Conservation (phyloP, 139 green algal species). For the Coelastrella sp. region DNA sequence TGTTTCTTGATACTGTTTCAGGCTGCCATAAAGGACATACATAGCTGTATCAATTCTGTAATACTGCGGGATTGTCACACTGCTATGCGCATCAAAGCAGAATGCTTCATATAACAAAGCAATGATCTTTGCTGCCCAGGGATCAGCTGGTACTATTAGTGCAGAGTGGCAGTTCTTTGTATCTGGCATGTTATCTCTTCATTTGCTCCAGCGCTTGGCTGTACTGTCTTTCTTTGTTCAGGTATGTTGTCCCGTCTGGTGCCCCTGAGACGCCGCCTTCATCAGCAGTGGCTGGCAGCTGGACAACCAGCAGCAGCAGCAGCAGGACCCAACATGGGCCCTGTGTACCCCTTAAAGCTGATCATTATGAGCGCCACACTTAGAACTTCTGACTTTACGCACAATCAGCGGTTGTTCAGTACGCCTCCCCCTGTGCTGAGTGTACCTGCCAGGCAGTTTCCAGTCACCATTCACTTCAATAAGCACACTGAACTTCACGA, state of each 20-base stretch:
- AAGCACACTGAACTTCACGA: slow-evolving; percentile 88
- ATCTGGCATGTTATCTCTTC: too few relatives aligned
- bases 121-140: too few relatives aligned
- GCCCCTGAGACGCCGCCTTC: slow-evolving; percentile 79
- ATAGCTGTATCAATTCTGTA: too few relatives aligned
- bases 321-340: background rate
- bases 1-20: too few relatives aligned
- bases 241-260: slow-evolving; percentile 93
- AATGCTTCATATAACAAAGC: too few relatives aligned
- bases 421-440: slow-evolving; percentile 79
- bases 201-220: background rate
- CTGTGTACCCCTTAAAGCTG: slow-evolving; percentile 90
- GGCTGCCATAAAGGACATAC: too few relatives aligned
- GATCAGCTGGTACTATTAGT: too few relatives aligned
- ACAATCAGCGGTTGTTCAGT: slow-evolving; percentile 84
- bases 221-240: slow-evolving; percentile 33
- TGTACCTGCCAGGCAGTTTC: slow-evolving; percentile 86
- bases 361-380: slow-evolving; percentile 98
- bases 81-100: too few relatives aligned
- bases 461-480: slow-evolving; percentile 94
- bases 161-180: too few relatives aligned
- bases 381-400: slow-evolving; percentile 84
- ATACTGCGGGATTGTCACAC: too few relatives aligned
- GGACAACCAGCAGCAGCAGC: background rate
- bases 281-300: slow-evolving; percentile 45